Conservation (phyloP, 2,329 filamentous ascomycete species). For the Arthrobotrys iridis region DNA sequence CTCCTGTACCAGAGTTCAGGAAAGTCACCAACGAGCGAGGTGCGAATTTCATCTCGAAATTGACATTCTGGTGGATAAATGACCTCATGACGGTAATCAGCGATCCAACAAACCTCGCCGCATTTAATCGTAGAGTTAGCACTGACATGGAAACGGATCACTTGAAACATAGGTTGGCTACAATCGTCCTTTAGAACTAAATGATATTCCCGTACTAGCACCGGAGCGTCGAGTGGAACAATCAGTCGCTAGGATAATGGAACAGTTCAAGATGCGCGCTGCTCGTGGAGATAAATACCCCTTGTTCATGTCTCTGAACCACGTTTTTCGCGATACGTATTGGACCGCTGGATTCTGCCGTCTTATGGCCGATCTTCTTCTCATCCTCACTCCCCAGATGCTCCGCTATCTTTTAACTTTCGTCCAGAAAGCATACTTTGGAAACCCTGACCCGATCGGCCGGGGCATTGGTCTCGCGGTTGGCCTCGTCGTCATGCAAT, state of each 20-base stretch:
- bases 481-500: conserved; percentile 88
- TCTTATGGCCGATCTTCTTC: conserved; percentile 80
- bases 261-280: conserved; percentile 79
- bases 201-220: conserved; percentile 90
- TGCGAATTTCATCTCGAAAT: conserved; percentile 87
- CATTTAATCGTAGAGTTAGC: neutral
- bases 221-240: conserved; percentile 82
- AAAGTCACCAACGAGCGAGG: conserved; percentile 77
- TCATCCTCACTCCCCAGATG: conserved; percentile 91
- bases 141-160: no score
- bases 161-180: conserved; percentile 81
- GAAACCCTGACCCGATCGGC: conserved; percentile 75
- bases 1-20: conserved; percentile 68
- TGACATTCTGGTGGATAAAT: conserved; percentile 99
- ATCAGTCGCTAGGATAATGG: conserved; percentile 78
- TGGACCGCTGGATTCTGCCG: conserved; percentile 85
- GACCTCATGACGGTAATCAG: conserved; percentile 86
- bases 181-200: conserved; percentile 79
- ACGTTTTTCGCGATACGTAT: conserved; percentile 86
- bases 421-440: conserved; percentile 76
- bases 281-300: conserved; percentile 78
- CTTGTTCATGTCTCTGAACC: conserved; percentile 85
- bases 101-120: neutral
- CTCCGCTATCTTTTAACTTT: conserved; percentile 86
- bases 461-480: conserved; percentile 89